Base-by-base conservation (phyloP, 805 yeast genomes). In the Zygoascus biomembranicola region DNA sequence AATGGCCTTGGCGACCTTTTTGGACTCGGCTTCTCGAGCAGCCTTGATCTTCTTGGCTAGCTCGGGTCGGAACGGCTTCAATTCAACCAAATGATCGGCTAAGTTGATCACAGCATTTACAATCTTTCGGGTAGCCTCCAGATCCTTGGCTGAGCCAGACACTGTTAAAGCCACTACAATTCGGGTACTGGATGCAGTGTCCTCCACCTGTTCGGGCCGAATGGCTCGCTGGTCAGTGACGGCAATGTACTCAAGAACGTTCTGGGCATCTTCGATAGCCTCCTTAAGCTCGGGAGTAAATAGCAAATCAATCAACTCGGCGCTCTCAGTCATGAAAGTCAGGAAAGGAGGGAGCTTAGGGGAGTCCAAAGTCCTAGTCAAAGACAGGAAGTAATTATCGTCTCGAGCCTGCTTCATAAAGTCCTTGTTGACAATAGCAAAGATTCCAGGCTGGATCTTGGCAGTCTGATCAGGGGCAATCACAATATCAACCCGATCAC, bases 311-410 rank as follows among this genome's bases (percentile, higher is more conserved):
- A 84, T 89, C 72, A 87, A 76, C 67, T 92, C 98, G 57, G 82
- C 77, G 54, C 81, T 81, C 75, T 94, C 99, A 61, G 86, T 76
- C 98, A 94, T 90, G 72, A 80, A 88, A 28, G 88, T 96, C 65
- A 77, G 87, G 58, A 85, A 81, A 46, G 71, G 62, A 37, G 97
- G 96, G 61, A 92, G 74, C 59, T 78, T 76, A 26, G 85, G 81
- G 66, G 89, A 95, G 55, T 75, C 78, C 43, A 84, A 62, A 43
- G 96, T 87, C 61, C 81, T 87, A 59, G 98, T 87, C 64, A 90
- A 77, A 1, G 96, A 85, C 64, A 92, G 74, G 70, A 74, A 92
- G 72, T 89, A 94, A 72, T 86, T 84, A 54, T 79, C 80, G 49
- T 77, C 82, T 71, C 98, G 86, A 57, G 77, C 74, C 50, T 78